Evolutionary conservation across 2,329 filamentous ascomycete species (phyloP), one percentile per base, ranked within the genome.

Genomic region (Decorospora gaudefroyi): DNA sequence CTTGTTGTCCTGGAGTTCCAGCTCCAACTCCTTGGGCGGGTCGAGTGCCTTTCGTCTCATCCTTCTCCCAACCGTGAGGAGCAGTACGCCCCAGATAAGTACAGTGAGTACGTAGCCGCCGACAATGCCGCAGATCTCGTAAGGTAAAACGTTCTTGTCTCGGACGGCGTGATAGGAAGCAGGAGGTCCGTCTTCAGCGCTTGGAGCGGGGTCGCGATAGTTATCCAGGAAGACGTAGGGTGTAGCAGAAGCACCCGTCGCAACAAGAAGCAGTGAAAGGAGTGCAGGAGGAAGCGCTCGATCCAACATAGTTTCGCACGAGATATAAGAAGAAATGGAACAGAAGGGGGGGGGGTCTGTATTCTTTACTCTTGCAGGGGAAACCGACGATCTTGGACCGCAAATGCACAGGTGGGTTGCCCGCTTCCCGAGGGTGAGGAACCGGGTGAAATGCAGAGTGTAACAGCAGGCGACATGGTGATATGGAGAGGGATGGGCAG

Each of bases 101-200:
- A 95, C 78, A 23, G 84, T 88, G 49, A 89, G 70, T 46, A 91
- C 78, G 81, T 96, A 96, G 46, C 88, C 85, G 49, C 85, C 90
- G 46, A 92, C 79, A 48, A 97, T 87, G 55, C 85, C 89, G 53
- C 87, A 86, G 57, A 96, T 85, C 70, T 96, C 86, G 46, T 83
- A 85, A 12, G 90, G 89, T 15, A 96, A 81, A 42, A 86, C 82
- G 12, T 78, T 72, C 52, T 52, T 64, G 56, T 70, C 56, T 56
- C 62, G 56, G 17, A 58, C 49, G 12, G 65, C 65, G 60, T 64
- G 35, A 23, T 49, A 42, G 7, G 67, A 59, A 26, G 59, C 57
- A 36, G 65, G 61, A 31, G 63, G 59, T 12, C 61, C 59, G 52
- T 69, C 55, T 43, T 60, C 49, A 31, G 65, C 57, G 34, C 60